Evolutionary conservation across 495 filamentous ascomycete species (phyloP).

Genomic region (Aspergillus avenaceus): DNA sequence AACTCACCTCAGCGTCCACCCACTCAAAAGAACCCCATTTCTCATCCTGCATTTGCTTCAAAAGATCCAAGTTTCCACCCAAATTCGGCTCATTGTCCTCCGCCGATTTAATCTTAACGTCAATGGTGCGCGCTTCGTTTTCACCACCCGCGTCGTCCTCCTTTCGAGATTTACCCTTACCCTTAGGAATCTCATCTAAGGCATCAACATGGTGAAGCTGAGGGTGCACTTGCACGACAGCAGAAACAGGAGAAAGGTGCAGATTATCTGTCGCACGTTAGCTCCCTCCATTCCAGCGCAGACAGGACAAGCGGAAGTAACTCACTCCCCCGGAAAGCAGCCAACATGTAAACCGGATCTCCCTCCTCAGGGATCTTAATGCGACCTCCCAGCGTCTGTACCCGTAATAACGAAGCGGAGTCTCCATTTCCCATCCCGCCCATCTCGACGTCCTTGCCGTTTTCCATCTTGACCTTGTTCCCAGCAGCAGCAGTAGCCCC

Average conservation of each 20-base stretch:
- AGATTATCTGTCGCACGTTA: constrained; percentile 48
- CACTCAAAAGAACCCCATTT: constrained; percentile 61
- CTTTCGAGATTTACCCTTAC: constrained; percentile 29
- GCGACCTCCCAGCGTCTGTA: constrained; percentile 62
- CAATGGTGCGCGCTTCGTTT: constrained; percentile 57
- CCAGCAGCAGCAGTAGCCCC: constrained; percentile 19
- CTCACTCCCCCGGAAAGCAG: constrained; percentile 61
- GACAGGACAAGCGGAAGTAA: constrained; percentile 8
- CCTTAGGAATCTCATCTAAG: constrained; percentile 45
- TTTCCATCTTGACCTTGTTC: constrained; percentile 36
- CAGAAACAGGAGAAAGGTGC: constrained; percentile 63
- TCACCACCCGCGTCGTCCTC: constrained; percentile 45
- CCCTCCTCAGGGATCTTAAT: constrained; percentile 53
- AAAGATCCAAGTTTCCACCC: constrained; percentile 49
- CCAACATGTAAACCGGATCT: constrained; percentile 68
- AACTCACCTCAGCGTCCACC: constrained; percentile 62
- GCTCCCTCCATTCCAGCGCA: constrained; percentile 4
- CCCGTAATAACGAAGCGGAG: constrained; percentile 24
- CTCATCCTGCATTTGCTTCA: constrained; percentile 62
- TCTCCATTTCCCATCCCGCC: constrained; percentile 33
- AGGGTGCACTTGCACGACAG: constrained; percentile 68
- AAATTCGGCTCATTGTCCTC: constrained; percentile 51
- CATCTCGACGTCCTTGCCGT: constrained; percentile 33
- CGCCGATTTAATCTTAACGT: constrained; percentile 62
- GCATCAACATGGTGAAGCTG: constrained; percentile 76